Base-by-base conservation (phyloP, 1,284 basidiomycete species). In the Moesziomyces globuligerus region DNA sequence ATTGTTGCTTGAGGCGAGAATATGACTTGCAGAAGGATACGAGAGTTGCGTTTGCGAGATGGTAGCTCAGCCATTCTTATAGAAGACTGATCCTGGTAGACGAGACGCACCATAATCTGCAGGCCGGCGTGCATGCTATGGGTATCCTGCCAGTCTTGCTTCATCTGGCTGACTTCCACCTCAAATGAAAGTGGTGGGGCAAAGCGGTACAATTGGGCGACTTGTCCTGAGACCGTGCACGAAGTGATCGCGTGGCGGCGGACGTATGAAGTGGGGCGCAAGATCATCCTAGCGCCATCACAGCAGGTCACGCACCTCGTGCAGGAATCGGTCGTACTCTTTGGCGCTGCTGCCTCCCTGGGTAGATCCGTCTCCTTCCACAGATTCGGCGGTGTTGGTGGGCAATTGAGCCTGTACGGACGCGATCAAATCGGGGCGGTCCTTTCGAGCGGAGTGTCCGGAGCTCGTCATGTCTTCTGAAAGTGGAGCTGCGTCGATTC, bases 401-500 rank as follows among this genome's bases (percentile, higher is more conserved):
- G 47, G 40, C 4, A 67, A 65, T 15, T 64, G 65, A 11, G 65
- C 59, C 23, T 50, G 56, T 4, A 74, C 25, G 2, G 57, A 53
- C 26, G 62, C 56, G 29, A 66, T 28, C 32, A 67, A 52, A 29
- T 66, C 62, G 8, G 65, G 49, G 26, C 37, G 53, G 6, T 47
- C 50, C 25, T 62, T 48, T 23, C 52, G 18, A 7, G 43, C 54
- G 3, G 29, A 46, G 17, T 50, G 38, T 15, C 39, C 34, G 4
- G 64, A 23, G 28, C 42, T 36, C 3, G 51, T 21, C 46, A 45
- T 61, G 32, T 50, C 43, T 15, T 45, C 50, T 40, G 60, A 56
- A 9, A 68, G 44, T 9, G 77, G 74, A 13, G 76, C 74, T 21
- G 74, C 76, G 34, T 74, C 73, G 18, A 76, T 61, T 8, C 65